Evolutionary conservation across 148 eudicot species (phyloP), one percentile per base, ranked within the genome.

Genomic region (Spergularia marina): DNA sequence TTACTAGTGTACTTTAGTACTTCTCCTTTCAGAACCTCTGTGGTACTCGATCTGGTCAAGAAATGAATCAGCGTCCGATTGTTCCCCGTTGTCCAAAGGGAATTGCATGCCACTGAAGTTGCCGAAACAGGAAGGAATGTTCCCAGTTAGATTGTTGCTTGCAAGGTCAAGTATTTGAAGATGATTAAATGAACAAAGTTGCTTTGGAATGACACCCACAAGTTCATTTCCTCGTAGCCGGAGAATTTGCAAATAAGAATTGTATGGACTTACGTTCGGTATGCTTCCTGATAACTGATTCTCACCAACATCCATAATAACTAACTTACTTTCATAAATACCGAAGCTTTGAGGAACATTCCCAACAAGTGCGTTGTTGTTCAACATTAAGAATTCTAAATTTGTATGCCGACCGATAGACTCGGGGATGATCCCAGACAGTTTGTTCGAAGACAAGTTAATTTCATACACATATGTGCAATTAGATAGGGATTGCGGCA

Each of bases 141-240:
- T 1, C 18, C 89, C 86, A 23, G 79, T 40, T 9, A 84, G 65
- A 25, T 77, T 76, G 71, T 87, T 87, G 2, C 54, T 14, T 1
- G 83, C 83, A 66, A 85, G 82, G 67, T 85, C 86, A 17, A 85
- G 47, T 10, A 85, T 63, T 47, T 77, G 83, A 34, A 87, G 82
- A n/a, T 0, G 3, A 2, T 7, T 63, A 6, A 0, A 76, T 3
- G 56, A 64, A 17, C 87, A 88, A 7, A 84, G 49, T 40, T 51
- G 4, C 12, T 9, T 0, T 6, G 91, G 89, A 77, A 88, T 86
- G 5, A 12, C 54, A 34, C 87, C 91, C 3, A 6, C 68, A 2
- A 88, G 68, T 20, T 60, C 41, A 71, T 84, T 86, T 0, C 8
- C 40, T 16, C 80, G 67, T 25, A 88, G 51, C 60, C 80, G 66